Conservation (phyloP, 228 moss, liverwort and hornwort species). For the Sphagnum fallax region DNA sequence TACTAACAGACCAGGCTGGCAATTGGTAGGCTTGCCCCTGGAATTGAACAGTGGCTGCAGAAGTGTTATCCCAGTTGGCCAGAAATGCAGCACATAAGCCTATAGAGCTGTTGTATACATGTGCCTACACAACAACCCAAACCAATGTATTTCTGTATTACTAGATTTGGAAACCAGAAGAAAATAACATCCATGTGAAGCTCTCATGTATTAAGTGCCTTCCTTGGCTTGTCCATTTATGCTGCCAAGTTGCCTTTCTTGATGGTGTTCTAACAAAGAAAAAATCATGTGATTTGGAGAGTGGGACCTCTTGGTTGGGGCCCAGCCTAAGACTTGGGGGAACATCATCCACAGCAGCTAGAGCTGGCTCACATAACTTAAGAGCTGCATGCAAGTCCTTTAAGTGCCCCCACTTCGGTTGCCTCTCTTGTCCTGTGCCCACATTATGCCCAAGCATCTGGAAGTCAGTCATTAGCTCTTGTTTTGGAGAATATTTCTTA, state of each 20-base stretch:
- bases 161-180: too few species aligned
- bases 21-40: slow-evolving; percentile 43
- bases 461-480: background rate
- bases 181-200: background rate
- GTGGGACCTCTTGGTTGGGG: slow-evolving; percentile 34
- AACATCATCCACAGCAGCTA: slow-evolving; percentile 44
- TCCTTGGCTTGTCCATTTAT: background rate
- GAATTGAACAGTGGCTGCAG: slow-evolving; percentile 35
- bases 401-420: slow-evolving; percentile 83
- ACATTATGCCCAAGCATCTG: background rate
- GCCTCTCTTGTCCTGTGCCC: slow-evolving; percentile 40
- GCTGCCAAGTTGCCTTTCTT: background rate
- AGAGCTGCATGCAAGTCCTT: slow-evolving; percentile 69
- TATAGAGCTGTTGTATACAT: slow-evolving; percentile 38
- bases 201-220: background rate
- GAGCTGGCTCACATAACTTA: slow-evolving; percentile 62
- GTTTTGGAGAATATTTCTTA: too few species aligned
- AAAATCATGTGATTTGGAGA: background rate
- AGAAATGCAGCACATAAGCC: slow-evolving; percentile 58
- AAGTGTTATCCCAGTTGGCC: slow-evolving; percentile 28
- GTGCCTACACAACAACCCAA: slow-evolving; percentile 30
- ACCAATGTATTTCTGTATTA: too few species aligned
- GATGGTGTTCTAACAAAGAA: background rate
- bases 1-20: slow-evolving; percentile 78
- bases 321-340: slow-evolving; percentile 30